Evolutionary conservation across 2,329 filamentous ascomycete species (phyloP), one percentile per base, ranked within the genome.

Genomic region (Colletotrichum agaves): DNA sequence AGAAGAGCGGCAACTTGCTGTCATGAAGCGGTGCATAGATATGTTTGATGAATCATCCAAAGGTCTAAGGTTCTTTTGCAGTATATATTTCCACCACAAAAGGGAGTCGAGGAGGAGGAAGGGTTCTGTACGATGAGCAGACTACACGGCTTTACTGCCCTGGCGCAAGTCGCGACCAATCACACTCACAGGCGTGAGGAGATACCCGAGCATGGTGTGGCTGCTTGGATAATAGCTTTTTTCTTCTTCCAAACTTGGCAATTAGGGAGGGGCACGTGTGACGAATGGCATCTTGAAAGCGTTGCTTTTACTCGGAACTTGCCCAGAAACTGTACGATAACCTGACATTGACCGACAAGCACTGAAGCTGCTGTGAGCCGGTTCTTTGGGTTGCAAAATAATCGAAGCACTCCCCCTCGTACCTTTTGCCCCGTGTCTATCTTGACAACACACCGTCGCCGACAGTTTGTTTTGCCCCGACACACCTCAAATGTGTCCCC

Each of bases 1-100:
- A 93, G 83, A 93, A 92, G 85, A 91, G 88, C 77, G 85, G 83
- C 69, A 81, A 82, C 69, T 74, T 82, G 63, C 57, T 70, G 41
- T 70, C 69, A 59, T 66, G 49, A 69, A 23, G 33, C 50, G 27
- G 35, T 47, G 43, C 35, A 56, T 12, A 17, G 43, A 37, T 31
- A 49, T 27, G 17, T 27, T 41, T 43, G 19, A 41, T 35, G 61
- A 39, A 31, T 56, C 11, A 50, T 27, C n/a, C 50, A 37, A 58
- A 23, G 47, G 21, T 33, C 58, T 50, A 35, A 46, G 35, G 46
- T 67, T 67, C 33, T 37, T 31, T 27, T 57, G 21, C 63, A 52
- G 67, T 67, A 67, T 52, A 62, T 67, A 66, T 41, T 27, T 27
- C 27, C 8, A 61, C 31, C 12, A 21, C 47, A 65, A 64, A 63